Evolutionary conservation across 805 yeast genomes (phyloP).

Genomic region (Kluyveromyces siamensis): DNA sequence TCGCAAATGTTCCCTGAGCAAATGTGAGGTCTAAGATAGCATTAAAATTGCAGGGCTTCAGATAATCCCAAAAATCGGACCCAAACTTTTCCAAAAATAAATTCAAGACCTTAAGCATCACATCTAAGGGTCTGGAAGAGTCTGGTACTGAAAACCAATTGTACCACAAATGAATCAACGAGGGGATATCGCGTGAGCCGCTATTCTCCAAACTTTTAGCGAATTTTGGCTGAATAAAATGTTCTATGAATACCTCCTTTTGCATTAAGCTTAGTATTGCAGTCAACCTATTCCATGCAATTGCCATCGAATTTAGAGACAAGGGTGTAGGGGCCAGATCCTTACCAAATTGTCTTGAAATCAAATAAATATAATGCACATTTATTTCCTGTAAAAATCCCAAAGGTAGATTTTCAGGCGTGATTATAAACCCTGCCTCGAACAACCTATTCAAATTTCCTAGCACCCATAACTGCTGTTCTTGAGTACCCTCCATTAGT

Average conservation of each 20-base stretch:
- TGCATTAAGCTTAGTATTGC: conserved; percentile 24
- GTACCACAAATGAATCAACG: conserved; percentile 27
- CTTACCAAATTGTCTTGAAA: conserved; percentile 1
- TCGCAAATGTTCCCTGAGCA: conserved; percentile 41
- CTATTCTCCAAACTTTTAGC: conserved; percentile 23
- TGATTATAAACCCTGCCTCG: conserved; percentile 5
- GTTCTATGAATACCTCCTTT: conserved; percentile 15
- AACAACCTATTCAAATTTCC: conserved; percentile 20
- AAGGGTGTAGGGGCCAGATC: conserved; percentile 43
- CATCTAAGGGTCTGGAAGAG: conserved; percentile 36
- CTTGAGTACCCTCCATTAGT: conserved; percentile 43
- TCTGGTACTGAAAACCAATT: conserved; percentile 20
- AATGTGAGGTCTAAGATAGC: conserved; percentile 54
- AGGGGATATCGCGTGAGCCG: conserved; percentile 22
- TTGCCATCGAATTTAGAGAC: conserved; percentile 25
- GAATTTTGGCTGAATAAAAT: conserved; percentile 24
- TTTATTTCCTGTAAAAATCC: conserved; percentile 49
- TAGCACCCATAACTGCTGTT: conserved; percentile 42
- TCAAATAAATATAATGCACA: conserved; percentile 38
- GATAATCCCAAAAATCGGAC: conserved; percentile 43
- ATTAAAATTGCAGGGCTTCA: conserved; percentile 45
- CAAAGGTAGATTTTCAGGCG: conserved; percentile 20
- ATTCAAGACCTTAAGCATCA: conserved; percentile 44
- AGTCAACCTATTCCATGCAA: conserved; percentile 25
- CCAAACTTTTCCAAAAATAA: conserved; percentile 36